Evolutionary conservation across 2,329 filamentous ascomycete species (phyloP), one percentile per base, ranked within the genome.

Genomic region (Aschersonia sp.): DNA sequence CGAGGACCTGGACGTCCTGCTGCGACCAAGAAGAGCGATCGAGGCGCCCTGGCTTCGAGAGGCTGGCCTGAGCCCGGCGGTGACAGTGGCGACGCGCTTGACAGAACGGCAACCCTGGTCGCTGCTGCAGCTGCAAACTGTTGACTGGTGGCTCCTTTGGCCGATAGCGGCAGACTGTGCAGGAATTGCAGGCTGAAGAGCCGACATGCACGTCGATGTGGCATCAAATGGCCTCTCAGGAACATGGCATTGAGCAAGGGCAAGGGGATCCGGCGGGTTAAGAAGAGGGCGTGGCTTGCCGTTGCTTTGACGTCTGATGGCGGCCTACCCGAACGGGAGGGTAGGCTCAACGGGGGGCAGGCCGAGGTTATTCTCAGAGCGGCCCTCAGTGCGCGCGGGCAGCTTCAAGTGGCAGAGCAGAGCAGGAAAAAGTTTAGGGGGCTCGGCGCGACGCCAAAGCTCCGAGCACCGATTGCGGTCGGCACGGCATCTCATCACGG

Each of bases 161-260:
- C 41, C 22, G 42, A 44, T 32, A 14, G 45, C 45, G 44, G 40
- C 44, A 43, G 46, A 44, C 45, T 35, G 40, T 46, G 52, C 49
- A 52, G 48, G 48, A 41, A 43, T 37, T 46, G 53, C 47, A 40
- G 49, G 44, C 41, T 47, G 37, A 47, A 46, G 41, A 41, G 35
- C 12, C 46, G 32, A n/a, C 32, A 14, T 41, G 29, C 41, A 35
- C 35, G 44, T 46, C n/a, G 46, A 7, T 22, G 30, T 22, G 46
- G 49, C 49, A 50, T 50, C 44, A 45, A 46, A 32, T 37, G 35
- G 35, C 35, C 35, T 22, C 22, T 22, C 22, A 22, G 22, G 22
- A 22, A 22, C 22, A 22, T 22, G 22, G 22, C 22, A 22, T 22
- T 22, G 22, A 22, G 22, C 22, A 22, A 14, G 11, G 30, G 9